A percentile compares a stretch with the other conserved stretches of the same genome.
Evolutionary conservation across 2,329 filamentous ascomycete genomes (phyloP).

Genomic region (Fusarium subtropicale): DNA sequence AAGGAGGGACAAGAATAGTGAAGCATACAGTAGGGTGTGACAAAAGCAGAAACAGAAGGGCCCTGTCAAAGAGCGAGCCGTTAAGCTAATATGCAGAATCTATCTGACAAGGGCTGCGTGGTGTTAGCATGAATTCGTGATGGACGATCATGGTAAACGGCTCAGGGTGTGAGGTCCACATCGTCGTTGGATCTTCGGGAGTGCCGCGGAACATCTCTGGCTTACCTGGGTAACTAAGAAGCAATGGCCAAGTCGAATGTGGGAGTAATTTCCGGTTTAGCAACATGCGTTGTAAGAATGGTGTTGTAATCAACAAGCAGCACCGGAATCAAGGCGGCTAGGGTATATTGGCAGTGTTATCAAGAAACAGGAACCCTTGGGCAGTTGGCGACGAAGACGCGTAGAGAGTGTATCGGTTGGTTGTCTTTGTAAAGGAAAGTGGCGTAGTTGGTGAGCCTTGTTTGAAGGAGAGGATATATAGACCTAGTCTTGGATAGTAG

Average conservation of each 20-base stretch:
- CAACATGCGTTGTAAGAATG: constrained; percentile 44
- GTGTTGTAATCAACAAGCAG: constrained; percentile 43
- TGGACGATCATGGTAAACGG: constrained; percentile 41
- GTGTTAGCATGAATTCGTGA: constrained; percentile 47
- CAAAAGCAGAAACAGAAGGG: constrained; percentile 59
- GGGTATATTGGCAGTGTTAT: constrained; percentile 41
- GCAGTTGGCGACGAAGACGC: constrained; percentile 26
- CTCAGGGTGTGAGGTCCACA: constrained; percentile 45
- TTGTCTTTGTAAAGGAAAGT: constrained; percentile 41
- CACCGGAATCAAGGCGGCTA: constrained; percentile 32
- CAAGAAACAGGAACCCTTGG: constrained; percentile 36
- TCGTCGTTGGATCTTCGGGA: constrained; percentile 49
- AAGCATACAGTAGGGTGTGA: constrained; percentile 65
- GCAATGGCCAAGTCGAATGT: constrained; percentile 48
- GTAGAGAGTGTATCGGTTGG: constrained; percentile 31
- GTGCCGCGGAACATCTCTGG: constrained; percentile 46
- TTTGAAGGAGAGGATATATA: constrained; percentile 32
- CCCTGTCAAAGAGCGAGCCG: constrained; percentile 36
- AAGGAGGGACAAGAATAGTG: constrained; percentile 43
- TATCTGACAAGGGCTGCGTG: constrained; percentile 45
- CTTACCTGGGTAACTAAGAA: constrained; percentile 48
- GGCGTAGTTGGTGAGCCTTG: constrained; percentile 42
- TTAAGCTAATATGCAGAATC: constrained; percentile 44
- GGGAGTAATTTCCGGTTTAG: constrained; percentile 49
- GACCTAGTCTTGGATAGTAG: constrained; percentile 24